Evolutionary conservation across 495 filamentous ascomycete species (phyloP).

Genomic region (Daldinia childiae): DNA sequence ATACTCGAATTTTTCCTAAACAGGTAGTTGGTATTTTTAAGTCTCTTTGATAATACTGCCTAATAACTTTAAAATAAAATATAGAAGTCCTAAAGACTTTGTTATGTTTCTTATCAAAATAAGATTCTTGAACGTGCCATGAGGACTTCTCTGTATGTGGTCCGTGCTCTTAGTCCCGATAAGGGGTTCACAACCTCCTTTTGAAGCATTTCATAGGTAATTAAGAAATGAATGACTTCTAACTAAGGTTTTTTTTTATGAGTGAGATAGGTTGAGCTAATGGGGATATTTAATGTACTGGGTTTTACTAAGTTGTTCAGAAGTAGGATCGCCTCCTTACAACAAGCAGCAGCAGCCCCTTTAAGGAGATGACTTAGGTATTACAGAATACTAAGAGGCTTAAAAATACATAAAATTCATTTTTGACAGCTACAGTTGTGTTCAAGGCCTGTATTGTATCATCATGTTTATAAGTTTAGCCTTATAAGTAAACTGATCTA

Average conservation of each 20-base stretch:
- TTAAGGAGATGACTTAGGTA: too few relatives aligned
- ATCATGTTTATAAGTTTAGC: neutral
- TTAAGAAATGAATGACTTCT: neutral
- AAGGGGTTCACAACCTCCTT: neutral
- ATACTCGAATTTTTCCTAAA: neutral
- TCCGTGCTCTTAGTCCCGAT: neutral
- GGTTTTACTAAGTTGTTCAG: too few relatives aligned
- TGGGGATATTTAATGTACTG: too few relatives aligned
- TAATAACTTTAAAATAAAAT: too few relatives aligned
- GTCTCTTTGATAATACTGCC: too few relatives aligned
- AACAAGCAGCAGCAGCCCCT: too few relatives aligned
- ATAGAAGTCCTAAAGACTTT: neutral
- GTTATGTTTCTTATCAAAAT: neutral
- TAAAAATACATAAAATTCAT: too few relatives aligned
- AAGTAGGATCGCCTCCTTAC: too few relatives aligned
- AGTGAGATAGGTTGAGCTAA: too few relatives aligned
- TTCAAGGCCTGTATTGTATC: neutral
- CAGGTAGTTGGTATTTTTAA: too few relatives aligned
- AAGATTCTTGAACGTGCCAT: neutral
- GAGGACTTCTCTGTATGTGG: neutral
- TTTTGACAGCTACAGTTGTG: neutral
- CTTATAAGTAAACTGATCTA: neutral
- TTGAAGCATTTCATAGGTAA: neutral
- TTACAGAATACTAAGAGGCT: too few relatives aligned
- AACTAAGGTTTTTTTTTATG: neutral